Percentiles rank a stretch among this genome's conserved stretches.
Conservation (phyloP, 2,329 filamentous ascomycete genomes). For the Cordyceps fumosorosea region DNA sequence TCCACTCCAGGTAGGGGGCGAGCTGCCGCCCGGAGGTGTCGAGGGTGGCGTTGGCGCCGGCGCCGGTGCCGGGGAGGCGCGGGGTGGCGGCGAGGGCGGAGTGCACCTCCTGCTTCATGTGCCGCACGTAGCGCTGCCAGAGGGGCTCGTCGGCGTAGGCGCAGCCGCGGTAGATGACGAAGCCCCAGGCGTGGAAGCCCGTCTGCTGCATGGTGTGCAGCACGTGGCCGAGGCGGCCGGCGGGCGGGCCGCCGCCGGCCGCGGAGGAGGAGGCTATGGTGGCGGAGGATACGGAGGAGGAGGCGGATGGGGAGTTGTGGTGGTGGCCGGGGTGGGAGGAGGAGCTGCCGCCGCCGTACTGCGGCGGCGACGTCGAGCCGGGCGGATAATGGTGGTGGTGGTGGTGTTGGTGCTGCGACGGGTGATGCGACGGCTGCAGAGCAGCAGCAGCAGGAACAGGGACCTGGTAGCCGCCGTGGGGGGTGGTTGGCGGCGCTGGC, state of each 20-base stretch:
- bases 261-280: too few relatives aligned
- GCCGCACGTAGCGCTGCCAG: not conserved
- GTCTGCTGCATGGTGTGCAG: constrained; percentile 9
- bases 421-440: constrained; percentile 4
- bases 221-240: constrained; percentile 4
- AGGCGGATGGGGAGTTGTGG: not conserved
- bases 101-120: not conserved
- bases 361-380: not conserved
- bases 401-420: not conserved
- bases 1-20: constrained; percentile 8
- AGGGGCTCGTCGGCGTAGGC: constrained; percentile 3
- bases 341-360: not conserved
- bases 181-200: constrained; percentile 7
- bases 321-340: too few relatives aligned
- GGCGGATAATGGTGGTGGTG: not conserved
- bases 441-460: not conserved
- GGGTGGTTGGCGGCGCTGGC: not conserved
- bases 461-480: not conserved
- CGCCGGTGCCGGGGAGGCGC: not conserved
- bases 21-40: not conserved
- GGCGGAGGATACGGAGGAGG: not conserved
- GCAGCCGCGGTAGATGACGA: constrained; percentile 11
- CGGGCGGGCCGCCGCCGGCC: not conserved
- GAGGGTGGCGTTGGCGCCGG: too few relatives aligned
- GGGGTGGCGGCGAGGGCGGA: not conserved